Evolutionary conservation across 2,329 filamentous ascomycete species (phyloP).

Genomic region (Colletotrichum sp.): DNA sequence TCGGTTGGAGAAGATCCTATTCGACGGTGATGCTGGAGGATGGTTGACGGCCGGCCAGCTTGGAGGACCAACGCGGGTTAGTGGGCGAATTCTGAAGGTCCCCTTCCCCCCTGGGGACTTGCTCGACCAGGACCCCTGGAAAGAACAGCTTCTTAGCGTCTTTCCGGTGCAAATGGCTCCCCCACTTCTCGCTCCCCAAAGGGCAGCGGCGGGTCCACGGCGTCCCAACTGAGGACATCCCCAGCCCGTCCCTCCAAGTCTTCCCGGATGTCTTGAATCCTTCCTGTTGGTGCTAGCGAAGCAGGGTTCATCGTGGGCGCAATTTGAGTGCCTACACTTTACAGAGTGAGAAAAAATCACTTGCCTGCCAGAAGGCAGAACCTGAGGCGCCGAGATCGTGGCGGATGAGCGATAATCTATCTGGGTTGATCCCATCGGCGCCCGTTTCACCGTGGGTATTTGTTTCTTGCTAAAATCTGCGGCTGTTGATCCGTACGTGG

Average conservation of each 20-base stretch:
- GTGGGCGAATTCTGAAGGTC: not conserved
- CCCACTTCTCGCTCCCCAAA: slow-evolving; percentile 1
- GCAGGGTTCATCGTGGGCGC: not conserved
- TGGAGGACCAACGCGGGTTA: not conserved
- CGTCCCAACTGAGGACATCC: not conserved
- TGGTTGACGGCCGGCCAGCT: not conserved
- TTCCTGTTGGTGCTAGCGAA: not conserved
- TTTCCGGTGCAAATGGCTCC: not conserved
- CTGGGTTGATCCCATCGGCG: not conserved
- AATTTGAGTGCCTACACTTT: not conserved
- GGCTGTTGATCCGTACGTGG: not conserved
- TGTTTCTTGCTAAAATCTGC: not conserved
- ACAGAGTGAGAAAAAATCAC: not conserved
- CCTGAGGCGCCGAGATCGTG: not conserved
- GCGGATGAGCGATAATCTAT: not conserved
- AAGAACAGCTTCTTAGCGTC: not conserved
- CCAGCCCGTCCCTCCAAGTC: not conserved
- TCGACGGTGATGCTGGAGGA: not conserved
- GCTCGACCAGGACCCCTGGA: not conserved
- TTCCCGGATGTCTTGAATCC: not conserved
- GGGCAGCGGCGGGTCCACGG: not conserved
- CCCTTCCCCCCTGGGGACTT: not conserved
- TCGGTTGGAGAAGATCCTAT: slow-evolving; percentile 10
- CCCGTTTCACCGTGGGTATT: slow-evolving; percentile 3
- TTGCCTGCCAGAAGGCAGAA: not conserved